phyloP scores from a whole-genome alignment of 257 asterid species.

The Solanum paucissectum region DNA sequence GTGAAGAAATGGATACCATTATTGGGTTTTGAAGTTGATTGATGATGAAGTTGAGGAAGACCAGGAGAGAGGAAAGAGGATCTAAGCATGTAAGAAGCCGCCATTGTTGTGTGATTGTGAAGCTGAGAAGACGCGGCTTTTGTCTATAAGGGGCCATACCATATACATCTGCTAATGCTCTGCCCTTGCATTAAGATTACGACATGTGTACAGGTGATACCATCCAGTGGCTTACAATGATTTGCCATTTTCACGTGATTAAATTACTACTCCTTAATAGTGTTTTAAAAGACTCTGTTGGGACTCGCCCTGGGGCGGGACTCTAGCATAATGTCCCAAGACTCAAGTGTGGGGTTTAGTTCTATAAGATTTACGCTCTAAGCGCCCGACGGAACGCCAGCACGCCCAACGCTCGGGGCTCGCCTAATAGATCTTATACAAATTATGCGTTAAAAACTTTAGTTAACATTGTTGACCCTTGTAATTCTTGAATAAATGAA shows the following conservation, averaged over 20 bases:
- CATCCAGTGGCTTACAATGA: neutral
- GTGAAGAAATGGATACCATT: neutral
- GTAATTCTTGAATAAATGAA: too few species aligned
- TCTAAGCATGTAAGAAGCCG: slow-evolving; percentile 54
- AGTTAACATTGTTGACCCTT: too few species aligned
- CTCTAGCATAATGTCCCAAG: too few species aligned
- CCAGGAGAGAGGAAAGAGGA: slow-evolving; percentile 50
- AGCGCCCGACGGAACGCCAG: too few species aligned
- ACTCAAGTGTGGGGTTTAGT: too few species aligned
- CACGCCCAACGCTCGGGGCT: too few species aligned
- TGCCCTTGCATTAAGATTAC: neutral
- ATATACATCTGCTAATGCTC: neutral
- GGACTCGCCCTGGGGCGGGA: too few species aligned
- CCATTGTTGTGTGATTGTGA: slow-evolving; percentile 24
- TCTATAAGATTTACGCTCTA: too few species aligned
- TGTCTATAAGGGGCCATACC: neutral
- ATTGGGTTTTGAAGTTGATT: slow-evolving; percentile 7
- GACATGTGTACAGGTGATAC: neutral
- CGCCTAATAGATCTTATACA: too few species aligned
- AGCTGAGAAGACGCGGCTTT: neutral
- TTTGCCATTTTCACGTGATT: neutral
- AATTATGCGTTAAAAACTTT: too few species aligned
- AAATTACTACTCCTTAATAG: neutral
- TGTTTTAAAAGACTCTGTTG: too few species aligned
- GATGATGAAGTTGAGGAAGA: slow-evolving; percentile 18